phyloP scores from a whole-genome alignment of 2,329 filamentous ascomycete genomes.

The Phaeoacremonium minimum region DNA sequence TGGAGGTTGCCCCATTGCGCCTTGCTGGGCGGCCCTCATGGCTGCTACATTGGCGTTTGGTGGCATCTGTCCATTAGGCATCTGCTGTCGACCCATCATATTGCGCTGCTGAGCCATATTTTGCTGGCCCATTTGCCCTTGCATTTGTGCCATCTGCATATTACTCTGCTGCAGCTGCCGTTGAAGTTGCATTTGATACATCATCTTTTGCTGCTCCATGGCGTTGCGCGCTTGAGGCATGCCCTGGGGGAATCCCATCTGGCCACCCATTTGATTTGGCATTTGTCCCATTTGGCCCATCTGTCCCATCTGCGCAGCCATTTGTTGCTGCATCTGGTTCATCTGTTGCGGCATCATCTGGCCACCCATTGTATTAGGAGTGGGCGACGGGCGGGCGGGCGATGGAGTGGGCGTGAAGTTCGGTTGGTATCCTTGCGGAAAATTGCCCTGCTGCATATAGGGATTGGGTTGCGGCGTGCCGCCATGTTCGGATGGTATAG shows the following conservation, averaged over 20 bases:
- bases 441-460: conserved; percentile 58
- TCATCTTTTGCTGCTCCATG: conserved; percentile 70
- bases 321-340: conserved; percentile 31
- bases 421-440: conserved; percentile 54
- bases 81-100: conserved; percentile 50
- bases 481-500: conserved; percentile 69
- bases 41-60: conserved; percentile 26
- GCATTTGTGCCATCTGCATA: conserved; percentile 33
- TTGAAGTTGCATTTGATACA: conserved; percentile 82
- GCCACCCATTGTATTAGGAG: conserved; percentile 42
- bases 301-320: conserved; percentile 29
- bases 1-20: conserved; percentile 47
- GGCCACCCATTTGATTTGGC: conserved; percentile 27
- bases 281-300: conserved; percentile 35
- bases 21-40: conserved; percentile 17
- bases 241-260: conserved; percentile 23
- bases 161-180: conserved; percentile 64
- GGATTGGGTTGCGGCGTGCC: conserved; percentile 70
- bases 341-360: conserved; percentile 41
- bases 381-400: conserved; percentile 50
- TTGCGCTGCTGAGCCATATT: conserved; percentile 25
- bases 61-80: conserved; percentile 54
- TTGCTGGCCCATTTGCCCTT: conserved; percentile 36
- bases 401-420: conserved; percentile 55
- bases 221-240: conserved; percentile 44